Evolutionary conservation across 2,329 filamentous ascomycete genomes (phyloP).

Genomic region (Ceratocystis cubensis): DNA sequence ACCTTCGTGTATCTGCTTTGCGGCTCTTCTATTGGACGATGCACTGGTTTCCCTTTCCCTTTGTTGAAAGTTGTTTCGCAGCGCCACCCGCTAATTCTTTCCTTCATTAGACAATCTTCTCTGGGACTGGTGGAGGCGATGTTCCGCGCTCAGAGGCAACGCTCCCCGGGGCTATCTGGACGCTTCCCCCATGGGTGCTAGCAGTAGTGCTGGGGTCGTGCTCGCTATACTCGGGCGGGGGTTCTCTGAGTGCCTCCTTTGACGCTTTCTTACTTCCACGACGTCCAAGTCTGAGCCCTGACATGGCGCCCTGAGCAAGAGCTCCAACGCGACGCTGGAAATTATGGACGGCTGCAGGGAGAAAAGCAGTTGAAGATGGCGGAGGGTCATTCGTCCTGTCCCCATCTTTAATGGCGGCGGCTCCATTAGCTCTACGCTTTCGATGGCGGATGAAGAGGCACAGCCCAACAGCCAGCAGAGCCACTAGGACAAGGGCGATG

Average conservation of each 20-base stretch:
- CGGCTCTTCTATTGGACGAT: no score
- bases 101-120: neutral
- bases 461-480: neutral
- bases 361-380: neutral
- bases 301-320: neutral
- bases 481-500: slow-evolving; percentile 8
- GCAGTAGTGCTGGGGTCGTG: neutral
- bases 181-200: neutral
- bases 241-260: neutral
- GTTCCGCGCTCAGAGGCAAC: neutral
- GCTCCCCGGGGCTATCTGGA: neutral
- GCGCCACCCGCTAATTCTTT: neutral
- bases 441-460: slow-evolving; percentile 1
- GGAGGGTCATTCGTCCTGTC: neutral
- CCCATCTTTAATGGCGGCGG: neutral
- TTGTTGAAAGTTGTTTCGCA: neutral
- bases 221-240: slow-evolving; percentile 16
- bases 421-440: neutral
- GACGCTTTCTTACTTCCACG: neutral
- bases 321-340: neutral
- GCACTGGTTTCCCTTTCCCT: neutral
- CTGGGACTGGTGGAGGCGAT: neutral
- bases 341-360: neutral
- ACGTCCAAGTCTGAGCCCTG: neutral
- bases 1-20: no score